Base-by-base conservation (phyloP, 495 filamentous ascomycete species). In the Xylaria grammica region DNA sequence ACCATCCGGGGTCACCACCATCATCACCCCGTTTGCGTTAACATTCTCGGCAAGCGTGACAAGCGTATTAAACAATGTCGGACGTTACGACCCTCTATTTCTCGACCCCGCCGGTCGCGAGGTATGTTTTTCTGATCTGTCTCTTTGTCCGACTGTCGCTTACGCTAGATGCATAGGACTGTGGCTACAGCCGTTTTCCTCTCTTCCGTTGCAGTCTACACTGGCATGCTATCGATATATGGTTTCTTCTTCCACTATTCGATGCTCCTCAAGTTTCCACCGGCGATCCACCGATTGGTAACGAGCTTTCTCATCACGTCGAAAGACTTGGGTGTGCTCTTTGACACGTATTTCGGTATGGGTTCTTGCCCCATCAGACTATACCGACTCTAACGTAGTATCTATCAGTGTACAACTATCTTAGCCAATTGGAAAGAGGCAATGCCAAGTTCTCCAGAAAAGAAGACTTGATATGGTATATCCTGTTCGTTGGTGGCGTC, bases 301-400 rank as follows among this genome's bases (percentile, higher is more conserved):
- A 89, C 91, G 11, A 79, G 84, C 44, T 97, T 96, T 78, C 75
- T 94, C 40, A 73, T 96, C 60, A 93, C 89, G 13, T 82, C 86
- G 32, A 78, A 82, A 17, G 63, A 84, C 34, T 69, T 94, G 55
- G 75, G 74, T 49, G 89, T 97, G 51, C 63, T 97, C 38, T 81
- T 96, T 71, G 92, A 97, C 77, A 88, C 94, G 27, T 95, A 92
- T 78, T 91, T 93, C 71, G 74, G 90, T 93, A 85, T 46, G 60
- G 3, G 22, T 26, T 2, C 8, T 17, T 17, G 11, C 72, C 44
- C 20, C 10, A 20, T 53, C 52, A 38, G 27, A 24, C 30, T 34
- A 63, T 44, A 63, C 56, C 45, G 36, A 51, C 24, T 44, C 49
- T 63, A 76, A 68, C 13, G 4, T 3, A 44, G 19, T 24, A 17